Base-by-base conservation (phyloP, 2,329 filamentous ascomycete genomes). In the Aspergillus fischeri region DNA sequence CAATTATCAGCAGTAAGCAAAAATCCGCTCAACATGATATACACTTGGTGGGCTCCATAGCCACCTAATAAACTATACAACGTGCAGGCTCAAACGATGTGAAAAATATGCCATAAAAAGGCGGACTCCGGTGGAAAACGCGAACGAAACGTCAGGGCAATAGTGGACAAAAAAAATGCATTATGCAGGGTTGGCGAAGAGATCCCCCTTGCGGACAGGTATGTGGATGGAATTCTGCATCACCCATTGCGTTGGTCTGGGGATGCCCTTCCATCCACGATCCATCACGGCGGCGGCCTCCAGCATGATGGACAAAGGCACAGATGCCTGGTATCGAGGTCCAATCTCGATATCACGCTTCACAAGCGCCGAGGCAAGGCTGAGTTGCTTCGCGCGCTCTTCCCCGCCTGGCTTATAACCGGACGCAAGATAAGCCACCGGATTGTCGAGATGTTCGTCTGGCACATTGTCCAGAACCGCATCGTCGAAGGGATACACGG, bases 211-310 rank as follows among this genome's bases (percentile, higher is more conserved):
- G 41, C 59, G 54, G 35, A 72, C 58, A 20, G 68, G 68, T n/a
- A 76, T 61, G 9, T 64, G 53, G 11, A 76, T 71, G 25, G 68
- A 65, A 54, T 74, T 70, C 42, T 73, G 60, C 48, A 74, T 56
- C 55, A 71, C 58, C 68, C 70, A 73, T 4, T 59, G 53, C 38
- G 65, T 59, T 2, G 69, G 64, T 29, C 64, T 62, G 6, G 68
- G 67, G 4, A 57, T 49, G 14, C 49, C 55, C 24, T 56, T 59
- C 73, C 73, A 76, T 53, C 69, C 62, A 3, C 45, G 42, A 55
- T 78, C 75, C 32, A 75, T 47, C 32, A 58, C 58, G 14, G 60
- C 57, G 8, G 75, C 75, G 8, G 72, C 67, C 50, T 72, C 66
- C 35, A 78, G 59, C 71, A 75, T 75, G 21, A 68, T 56, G 3